phyloP scores from a whole-genome alignment of 2,329 filamentous ascomycete species.

The Chaetomium sp. region DNA sequence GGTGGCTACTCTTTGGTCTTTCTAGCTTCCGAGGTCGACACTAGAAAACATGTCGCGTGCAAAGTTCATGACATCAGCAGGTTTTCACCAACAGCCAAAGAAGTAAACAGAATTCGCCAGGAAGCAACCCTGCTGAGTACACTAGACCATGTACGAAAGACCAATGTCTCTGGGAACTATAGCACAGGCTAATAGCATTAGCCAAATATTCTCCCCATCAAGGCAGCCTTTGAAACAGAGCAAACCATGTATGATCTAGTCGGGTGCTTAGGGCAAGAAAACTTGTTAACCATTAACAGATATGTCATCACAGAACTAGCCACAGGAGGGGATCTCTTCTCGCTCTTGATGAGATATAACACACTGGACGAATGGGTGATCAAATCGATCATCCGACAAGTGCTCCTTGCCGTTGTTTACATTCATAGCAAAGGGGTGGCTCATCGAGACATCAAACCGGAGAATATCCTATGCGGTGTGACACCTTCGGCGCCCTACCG shows the following conservation, averaged over 20 bases:
- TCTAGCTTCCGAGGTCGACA: constrained; percentile 45
- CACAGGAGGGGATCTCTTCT: constrained; percentile 48
- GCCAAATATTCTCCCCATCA: constrained; percentile 50
- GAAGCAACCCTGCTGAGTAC: constrained; percentile 49
- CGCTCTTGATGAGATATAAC: constrained; percentile 36
- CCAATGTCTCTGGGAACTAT: neutral
- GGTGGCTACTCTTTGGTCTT: constrained; percentile 50
- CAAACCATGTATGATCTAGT: constrained; percentile 37
- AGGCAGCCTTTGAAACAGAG: constrained; percentile 44
- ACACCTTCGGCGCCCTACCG: constrained; percentile 39
- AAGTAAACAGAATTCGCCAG: constrained; percentile 36
- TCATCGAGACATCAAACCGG: constrained; percentile 49
- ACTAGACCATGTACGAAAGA: constrained; percentile 42
- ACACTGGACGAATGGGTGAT: constrained; percentile 36
- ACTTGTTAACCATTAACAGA: constrained; percentile 26
- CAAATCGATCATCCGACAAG: constrained; percentile 41
- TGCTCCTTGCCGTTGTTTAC: constrained; percentile 40
- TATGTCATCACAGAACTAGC: constrained; percentile 54
- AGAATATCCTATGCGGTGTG: constrained; percentile 45
- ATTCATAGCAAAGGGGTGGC: constrained; percentile 44
- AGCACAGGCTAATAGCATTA: constrained; percentile 22
- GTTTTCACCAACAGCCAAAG: constrained; percentile 19
- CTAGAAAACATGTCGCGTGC: constrained; percentile 58
- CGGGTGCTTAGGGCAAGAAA: neutral
- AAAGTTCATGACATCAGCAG: constrained; percentile 49